A percentile compares a stretch with the other conserved stretches of the same genome.
phyloP scores from a whole-genome alignment of 306 rosid genomes.

The Quercus mongolica region DNA sequence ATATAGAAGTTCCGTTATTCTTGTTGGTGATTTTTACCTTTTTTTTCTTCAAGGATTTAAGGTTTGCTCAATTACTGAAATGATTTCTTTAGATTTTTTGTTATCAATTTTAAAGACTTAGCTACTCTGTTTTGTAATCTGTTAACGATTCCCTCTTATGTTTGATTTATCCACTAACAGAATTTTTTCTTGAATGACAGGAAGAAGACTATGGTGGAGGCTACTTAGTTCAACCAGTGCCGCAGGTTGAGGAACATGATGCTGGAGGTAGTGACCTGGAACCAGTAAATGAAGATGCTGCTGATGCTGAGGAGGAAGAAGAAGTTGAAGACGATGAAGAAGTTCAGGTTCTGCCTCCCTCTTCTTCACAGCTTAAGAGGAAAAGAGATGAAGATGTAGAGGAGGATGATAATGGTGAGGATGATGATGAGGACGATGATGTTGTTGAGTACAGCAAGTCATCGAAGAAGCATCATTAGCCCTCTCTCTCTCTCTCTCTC shows the following conservation, averaged over 20 bases:
- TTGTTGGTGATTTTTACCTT: background rate
- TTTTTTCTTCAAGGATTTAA: background rate
- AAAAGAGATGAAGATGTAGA: conserved; percentile 61
- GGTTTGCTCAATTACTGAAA: background rate
- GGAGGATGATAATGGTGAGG: conserved; percentile 33
- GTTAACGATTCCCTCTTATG: background rate
- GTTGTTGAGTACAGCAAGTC: conserved; percentile 53
- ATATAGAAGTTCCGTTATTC: background rate
- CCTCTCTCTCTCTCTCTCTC: too few species aligned
- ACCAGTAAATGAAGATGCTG: conserved; percentile 50
- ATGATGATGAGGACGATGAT: conserved; percentile 48
- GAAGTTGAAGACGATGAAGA: conserved; percentile 47
- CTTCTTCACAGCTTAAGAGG: conserved; percentile 63
- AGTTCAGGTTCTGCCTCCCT: conserved; percentile 57
- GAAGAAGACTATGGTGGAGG: conserved; percentile 82
- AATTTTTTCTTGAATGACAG: conserved; percentile 37
- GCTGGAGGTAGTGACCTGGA: conserved; percentile 44
- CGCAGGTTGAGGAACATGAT: conserved; percentile 51
- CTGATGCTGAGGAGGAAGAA: conserved; percentile 55
- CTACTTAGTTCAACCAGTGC: conserved; percentile 82
- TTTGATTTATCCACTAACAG: background rate
- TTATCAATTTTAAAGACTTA: background rate
- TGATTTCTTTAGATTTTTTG: background rate
- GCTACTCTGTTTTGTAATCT: background rate
- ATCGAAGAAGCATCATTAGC: conserved; percentile 65